Evolutionary conservation across 805 yeast genomes (phyloP), one percentile per base, ranked within the genome.

Genomic region (Kluyveromyces siamensis): DNA sequence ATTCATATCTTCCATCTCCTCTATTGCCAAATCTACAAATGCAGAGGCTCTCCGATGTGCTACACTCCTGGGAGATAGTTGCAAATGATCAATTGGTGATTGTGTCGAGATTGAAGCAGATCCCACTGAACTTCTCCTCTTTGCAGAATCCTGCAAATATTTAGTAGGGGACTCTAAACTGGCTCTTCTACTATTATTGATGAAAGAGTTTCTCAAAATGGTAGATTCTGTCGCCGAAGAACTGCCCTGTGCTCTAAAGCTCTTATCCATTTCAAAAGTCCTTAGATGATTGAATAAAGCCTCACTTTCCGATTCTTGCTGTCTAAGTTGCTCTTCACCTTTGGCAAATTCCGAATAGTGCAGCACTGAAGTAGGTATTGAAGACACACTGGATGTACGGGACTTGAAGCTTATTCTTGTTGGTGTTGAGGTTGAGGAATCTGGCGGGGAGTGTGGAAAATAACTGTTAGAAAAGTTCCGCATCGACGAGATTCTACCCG

Each of bases 231-330:
- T 40, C 17, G 17, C 18, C 3, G 14, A 25, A 30, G n/a, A 11
- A 7, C 7, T 30, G 2, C 7, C 35, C 11, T 30, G 11, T 30
- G 4, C 35, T 30, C 8, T 30, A 30, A 11, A 30, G 8, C 35
- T 30, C 7, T 30, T n/a, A 25, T 16, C 16, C 17, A 41, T 8
- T 16, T 17, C 27, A 27, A 14, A 43, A n/a, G 8, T 30, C n/a
- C 48, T 3, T 19, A 53, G 37, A 35, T 51, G 41, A 19, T 53
- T 45, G 48, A 53, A 53, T 17, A 53, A 30, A 8, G 48, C 35
- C 40, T 51, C 54, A 40, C 52, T 44, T 19, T 45, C 41, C 13
- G 49, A 44, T 38, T 50, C 55, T 19, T 48, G 38, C 17, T 33
- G 19, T 11, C 18, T 43, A 21, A 33, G 25, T 16, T 17, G n/a